These are phyloP conservation scores for Penicillium coffeae DNA, from an alignment of 495 filamentous ascomycete genomes.

Conservation along the genomic window DNA sequence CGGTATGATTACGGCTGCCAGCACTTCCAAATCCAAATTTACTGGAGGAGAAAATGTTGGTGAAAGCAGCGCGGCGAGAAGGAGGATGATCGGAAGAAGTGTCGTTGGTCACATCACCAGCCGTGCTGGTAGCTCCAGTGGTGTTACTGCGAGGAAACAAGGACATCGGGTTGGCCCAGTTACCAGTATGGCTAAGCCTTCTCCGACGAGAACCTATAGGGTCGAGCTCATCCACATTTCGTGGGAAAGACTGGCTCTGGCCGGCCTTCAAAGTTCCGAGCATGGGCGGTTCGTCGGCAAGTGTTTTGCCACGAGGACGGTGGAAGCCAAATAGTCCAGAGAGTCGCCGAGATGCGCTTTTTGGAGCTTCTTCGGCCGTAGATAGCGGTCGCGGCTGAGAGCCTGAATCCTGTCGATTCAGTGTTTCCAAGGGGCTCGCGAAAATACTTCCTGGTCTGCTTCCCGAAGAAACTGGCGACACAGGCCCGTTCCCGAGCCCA, in stretches of 20 bases:
- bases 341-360: conserved; percentile 50
- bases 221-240: conserved; percentile 62
- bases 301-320: conserved; percentile 66
- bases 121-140: conserved; percentile 7
- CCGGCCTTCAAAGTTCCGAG: conserved; percentile 70
- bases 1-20: conserved; percentile 40
- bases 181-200: conserved; percentile 61
- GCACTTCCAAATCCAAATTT: conserved; percentile 40
- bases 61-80: conserved; percentile 41
- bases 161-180: conserved; percentile 56
- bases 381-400: conserved; percentile 32
- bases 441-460: conserved; percentile 60
- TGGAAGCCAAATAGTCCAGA: conserved; percentile 64
- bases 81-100: conserved; percentile 44
- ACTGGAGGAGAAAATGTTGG: conserved; percentile 44
- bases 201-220: conserved; percentile 62
- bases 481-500: conserved; percentile 49
- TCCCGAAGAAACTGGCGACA: conserved; percentile 67
- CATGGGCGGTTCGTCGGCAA: conserved; percentile 63
- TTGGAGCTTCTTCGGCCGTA: conserved; percentile 40
- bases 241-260: conserved; percentile 82
- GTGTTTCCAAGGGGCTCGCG: conserved; percentile 63
- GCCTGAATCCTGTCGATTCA: conserved; percentile 48
- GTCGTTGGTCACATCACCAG: conserved; percentile 30
- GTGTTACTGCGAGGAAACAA: conserved; percentile 49